Evolutionary conservation across 2,329 filamentous ascomycete species (phyloP), one percentile per base, ranked within the genome.

Genomic region (Thyridium curvatum): DNA sequence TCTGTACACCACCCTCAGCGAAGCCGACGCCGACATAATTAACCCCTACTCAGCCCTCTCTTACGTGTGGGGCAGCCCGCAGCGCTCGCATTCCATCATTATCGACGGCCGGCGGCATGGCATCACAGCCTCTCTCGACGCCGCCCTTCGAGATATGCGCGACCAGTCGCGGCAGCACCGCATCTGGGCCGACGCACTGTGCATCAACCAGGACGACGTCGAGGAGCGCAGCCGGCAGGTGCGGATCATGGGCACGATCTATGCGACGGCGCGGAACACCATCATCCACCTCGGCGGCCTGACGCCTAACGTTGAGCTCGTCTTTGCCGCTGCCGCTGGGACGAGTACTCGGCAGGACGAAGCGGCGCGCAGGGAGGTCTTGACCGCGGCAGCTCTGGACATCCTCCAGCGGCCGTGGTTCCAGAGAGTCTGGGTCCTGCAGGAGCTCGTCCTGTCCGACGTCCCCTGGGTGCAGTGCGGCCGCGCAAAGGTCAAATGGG

Each of bases 191-290:
- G 46, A 48, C 40, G 41, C 41, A 16, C 17, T 48, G 2, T 48
- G 38, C 39, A 45, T 48, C 44, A 44, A 45, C 36, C 44, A 45
- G 32, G 15, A 28, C 8, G 41, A 46, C 39, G n/a, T n/a, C 5
- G 38, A 15, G 3, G 44, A 48, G 36, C 41, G 41, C 31, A 41
- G 30, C 37, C 35, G 39, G 12, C 39, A 48, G 39, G 42, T 45
- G 13, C 31, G 32, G 13, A 36, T 44, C 38, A 62, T 65, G 40
- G 59, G 60, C 28, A 60, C 56, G 29, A 60, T 60, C 10, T 69
- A 44, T 28, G 35, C 3, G 8, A 26, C 21, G 6, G 21, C 21
- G 21, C 21, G 21, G 6, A 26, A 26, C 21, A 44, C 36, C 13
- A 18, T 44, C 13, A 42, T 44, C 33, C 16, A 42, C n/a, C 15